Evolutionary conservation across 1,284 basidiomycete species (phyloP).

Genomic region (Austropuccinia psidii): DNA sequence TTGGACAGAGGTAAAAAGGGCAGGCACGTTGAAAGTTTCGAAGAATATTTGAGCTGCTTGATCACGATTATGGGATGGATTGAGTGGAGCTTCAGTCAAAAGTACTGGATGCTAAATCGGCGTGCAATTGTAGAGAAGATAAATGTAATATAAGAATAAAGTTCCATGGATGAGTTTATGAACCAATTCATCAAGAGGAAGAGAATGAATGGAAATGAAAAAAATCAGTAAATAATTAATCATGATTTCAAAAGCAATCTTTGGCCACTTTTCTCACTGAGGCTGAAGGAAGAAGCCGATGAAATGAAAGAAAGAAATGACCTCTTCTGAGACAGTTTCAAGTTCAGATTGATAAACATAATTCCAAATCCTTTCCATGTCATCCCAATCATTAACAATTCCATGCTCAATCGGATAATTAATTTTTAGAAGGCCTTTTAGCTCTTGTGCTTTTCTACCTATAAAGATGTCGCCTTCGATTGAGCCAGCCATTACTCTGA

Average conservation of each 20-base stretch:
- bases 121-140: background rate
- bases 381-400: slow-evolving; percentile 82
- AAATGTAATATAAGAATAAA: background rate
- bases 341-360: slow-evolving; percentile 94
- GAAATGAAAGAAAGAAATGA: slow-evolving; percentile 49
- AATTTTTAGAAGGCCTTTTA: slow-evolving; percentile 85
- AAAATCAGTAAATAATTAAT: background rate
- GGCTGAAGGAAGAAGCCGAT: background rate
- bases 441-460: slow-evolving; percentile 83
- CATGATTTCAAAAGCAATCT: no score
- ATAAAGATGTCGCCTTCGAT: slow-evolving; percentile 89
- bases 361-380: slow-evolving; percentile 97
- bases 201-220: background rate
- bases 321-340: slow-evolving; percentile 90
- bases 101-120: slow-evolving; percentile 77
- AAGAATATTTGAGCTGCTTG: slow-evolving; percentile 96
- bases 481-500: slow-evolving; percentile 87
- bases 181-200: background rate
- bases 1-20: slow-evolving; percentile 92
- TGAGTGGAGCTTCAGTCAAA: slow-evolving; percentile 87
- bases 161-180: background rate
- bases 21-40: slow-evolving; percentile 98
- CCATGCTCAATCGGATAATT: slow-evolving; percentile 86
- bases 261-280: no score
- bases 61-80: slow-evolving; percentile 88